phyloP scores from a whole-genome alignment of 371 early-diverging fungal species.

The Rhizopus microsporus region DNA sequence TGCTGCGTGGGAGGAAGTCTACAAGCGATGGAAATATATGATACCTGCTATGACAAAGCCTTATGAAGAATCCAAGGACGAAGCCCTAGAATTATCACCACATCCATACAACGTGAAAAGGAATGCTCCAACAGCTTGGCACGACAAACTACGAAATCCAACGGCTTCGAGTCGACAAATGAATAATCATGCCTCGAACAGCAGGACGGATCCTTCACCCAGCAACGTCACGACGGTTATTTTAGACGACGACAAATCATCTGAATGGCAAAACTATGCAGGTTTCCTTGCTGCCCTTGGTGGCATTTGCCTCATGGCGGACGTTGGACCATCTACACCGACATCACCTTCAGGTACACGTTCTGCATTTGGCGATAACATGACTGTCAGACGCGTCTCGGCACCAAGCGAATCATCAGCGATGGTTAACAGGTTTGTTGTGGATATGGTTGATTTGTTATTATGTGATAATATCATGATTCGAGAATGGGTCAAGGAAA shows the following conservation, averaged over 20 bases:
- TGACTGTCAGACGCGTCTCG: slow-evolving; percentile 33
- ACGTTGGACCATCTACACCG: slow-evolving; percentile 33
- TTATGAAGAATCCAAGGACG: slow-evolving; percentile 47
- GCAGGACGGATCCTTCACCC: slow-evolving; percentile 9
- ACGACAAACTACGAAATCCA: slow-evolving; percentile 43
- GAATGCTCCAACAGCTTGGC: slow-evolving; percentile 33
- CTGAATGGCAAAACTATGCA: slow-evolving; percentile 74
- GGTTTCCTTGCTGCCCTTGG: slow-evolving; percentile 73
- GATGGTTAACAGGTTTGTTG: slow-evolving; percentile 81
- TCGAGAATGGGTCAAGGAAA: slow-evolving; percentile 91
- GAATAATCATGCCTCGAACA: slow-evolving; percentile 5
- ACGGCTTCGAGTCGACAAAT: slow-evolving; percentile 21
- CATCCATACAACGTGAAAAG: slow-evolving; percentile 12
- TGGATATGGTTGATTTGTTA: slow-evolving; percentile 85
- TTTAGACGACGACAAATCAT: slow-evolving; percentile 44
- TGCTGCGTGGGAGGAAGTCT: slow-evolving; percentile 88
- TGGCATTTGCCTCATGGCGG: slow-evolving; percentile 62
- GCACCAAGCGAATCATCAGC: slow-evolving; percentile 52
- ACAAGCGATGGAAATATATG: slow-evolving; percentile 75
- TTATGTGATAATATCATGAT: slow-evolving; percentile 83
- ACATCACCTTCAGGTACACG: slow-evolving; percentile 34
- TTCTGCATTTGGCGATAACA: slow-evolving; percentile 14
- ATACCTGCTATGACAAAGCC: slow-evolving; percentile 55
- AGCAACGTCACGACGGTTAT: slow-evolving; percentile 8
- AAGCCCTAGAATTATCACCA: slow-evolving; percentile 20